phyloP scores from a whole-genome alignment of 352 stramenopile genomes.

The Globisporangium iwayamae region DNA sequence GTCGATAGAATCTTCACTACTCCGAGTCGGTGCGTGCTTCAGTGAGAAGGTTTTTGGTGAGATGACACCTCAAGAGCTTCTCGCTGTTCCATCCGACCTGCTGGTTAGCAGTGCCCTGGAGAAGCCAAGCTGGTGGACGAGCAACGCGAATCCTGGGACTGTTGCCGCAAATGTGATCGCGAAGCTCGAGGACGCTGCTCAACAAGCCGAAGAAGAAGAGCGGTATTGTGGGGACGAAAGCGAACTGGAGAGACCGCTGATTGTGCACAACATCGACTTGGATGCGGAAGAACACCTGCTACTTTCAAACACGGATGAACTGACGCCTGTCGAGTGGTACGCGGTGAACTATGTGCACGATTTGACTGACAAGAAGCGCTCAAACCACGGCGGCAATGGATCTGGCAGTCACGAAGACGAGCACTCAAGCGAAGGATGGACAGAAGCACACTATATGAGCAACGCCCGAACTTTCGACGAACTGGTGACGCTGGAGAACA shows the following conservation, averaged over 20 bases:
- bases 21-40: conserved; percentile 67
- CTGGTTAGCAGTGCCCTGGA: conserved; percentile 37
- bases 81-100: conserved; percentile 52
- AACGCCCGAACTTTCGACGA: conserved; percentile 45
- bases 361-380: conserved; percentile 58
- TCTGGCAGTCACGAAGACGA: conserved; percentile 22
- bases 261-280: conserved; percentile 64
- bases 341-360: conserved; percentile 73
- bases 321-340: conserved; percentile 84
- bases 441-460: conserved; percentile 18
- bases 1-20: conserved; percentile 69
- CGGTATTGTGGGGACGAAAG: conserved; percentile 39
- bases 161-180: conserved; percentile 21
- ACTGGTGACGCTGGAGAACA: conserved; percentile 27
- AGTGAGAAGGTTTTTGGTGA: conserved; percentile 80
- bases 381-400: conserved; percentile 7
- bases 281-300: conserved; percentile 80
- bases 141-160: conserved; percentile 31
- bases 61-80: conserved; percentile 66
- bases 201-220: conserved; percentile 38
- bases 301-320: conserved; percentile 76
- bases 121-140: conserved; percentile 70
- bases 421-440: conserved; percentile 14
- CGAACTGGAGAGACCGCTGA: conserved; percentile 44
- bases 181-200: conserved; percentile 28